Conservation (phyloP, 805 yeast genomes). For the Metschnikowia continentalis region DNA sequence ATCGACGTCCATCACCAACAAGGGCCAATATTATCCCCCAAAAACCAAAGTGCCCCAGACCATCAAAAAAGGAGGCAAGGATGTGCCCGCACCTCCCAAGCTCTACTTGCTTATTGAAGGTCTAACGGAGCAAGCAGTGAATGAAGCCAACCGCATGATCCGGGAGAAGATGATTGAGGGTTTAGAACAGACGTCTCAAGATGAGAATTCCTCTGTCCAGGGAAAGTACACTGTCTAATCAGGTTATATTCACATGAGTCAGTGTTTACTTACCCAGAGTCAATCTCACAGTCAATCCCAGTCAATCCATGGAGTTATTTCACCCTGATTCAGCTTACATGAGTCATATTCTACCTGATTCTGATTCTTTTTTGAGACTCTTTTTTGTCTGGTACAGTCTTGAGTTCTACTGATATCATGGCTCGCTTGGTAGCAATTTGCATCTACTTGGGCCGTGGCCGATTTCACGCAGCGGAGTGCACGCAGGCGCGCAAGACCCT, state of each 20-base stretch:
- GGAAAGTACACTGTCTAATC: conserved; percentile 46
- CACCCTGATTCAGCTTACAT: too few relatives aligned
- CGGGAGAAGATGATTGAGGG: conserved; percentile 55
- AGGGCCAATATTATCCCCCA: conserved; percentile 64
- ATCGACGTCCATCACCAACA: conserved; percentile 71
- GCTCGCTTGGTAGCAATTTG: background rate
- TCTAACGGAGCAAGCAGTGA: conserved; percentile 52
- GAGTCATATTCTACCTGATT: too few relatives aligned
- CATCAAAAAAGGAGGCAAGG: conserved; percentile 42
- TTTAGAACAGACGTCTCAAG: conserved; percentile 44
- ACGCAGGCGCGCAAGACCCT: background rate
- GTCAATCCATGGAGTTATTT: too few relatives aligned
- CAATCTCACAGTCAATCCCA: too few relatives aligned
- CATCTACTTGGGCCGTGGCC: background rate
- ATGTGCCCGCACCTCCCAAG: conserved; percentile 59
- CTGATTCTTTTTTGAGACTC: too few relatives aligned
- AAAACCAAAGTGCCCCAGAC: conserved; percentile 46
- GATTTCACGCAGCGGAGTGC: background rate
- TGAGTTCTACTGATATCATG: too few relatives aligned
- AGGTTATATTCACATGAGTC: background rate
- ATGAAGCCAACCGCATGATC: conserved; percentile 54
- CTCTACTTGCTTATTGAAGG: conserved; percentile 78
- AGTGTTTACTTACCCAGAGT: too few relatives aligned
- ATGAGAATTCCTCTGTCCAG: conserved; percentile 38
- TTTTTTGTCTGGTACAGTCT: too few relatives aligned